A percentile compares a stretch with the other conserved stretches of the same genome.
These are phyloP conservation scores for Antitrichia curtipendula DNA, from an alignment of 225 moss, liverwort and hornwort genomes.

Conservation along the genomic window DNA sequence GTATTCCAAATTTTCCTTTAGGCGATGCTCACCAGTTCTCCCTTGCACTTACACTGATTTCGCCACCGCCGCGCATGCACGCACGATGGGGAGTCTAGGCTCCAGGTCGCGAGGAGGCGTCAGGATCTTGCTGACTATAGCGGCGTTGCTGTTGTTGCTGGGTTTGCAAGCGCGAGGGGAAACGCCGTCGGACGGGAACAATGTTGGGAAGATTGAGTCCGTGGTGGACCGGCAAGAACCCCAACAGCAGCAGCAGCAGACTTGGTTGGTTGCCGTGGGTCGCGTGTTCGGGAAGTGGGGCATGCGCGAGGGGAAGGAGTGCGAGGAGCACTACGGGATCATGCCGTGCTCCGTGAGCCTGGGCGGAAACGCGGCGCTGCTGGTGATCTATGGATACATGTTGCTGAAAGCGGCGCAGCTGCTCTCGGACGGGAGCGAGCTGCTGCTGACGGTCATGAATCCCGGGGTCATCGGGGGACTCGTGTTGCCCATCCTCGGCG, in stretches of 20 bases:
- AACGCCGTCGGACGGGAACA: background rate
- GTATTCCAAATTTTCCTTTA: too few relatives aligned
- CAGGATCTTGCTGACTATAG: background rate
- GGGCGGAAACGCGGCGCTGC: constrained; percentile 60
- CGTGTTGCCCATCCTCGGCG: constrained; percentile 76
- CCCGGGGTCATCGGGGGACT: constrained; percentile 86
- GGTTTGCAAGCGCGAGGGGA: background rate
- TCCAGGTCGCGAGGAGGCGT: background rate
- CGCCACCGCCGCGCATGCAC: background rate
- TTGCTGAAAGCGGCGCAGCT: constrained; percentile 56
- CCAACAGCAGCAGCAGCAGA: background rate
- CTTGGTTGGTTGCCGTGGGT: background rate
- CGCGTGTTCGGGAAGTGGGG: constrained; percentile 18
- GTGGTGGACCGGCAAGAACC: background rate
- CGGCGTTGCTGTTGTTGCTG: background rate
- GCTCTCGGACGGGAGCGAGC: constrained; percentile 76
- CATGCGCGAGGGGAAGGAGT: background rate
- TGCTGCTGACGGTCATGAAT: constrained; percentile 64
- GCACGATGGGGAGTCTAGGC: background rate
- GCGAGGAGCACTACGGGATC: constrained; percentile 54
- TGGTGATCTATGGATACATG: constrained; percentile 52
- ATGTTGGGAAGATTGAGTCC: constrained; percentile 2
- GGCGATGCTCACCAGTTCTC: background rate
- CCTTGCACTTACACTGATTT: background rate
- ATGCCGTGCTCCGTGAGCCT: constrained; percentile 79